These are phyloP conservation scores for Spathaspora sp. DNA, from an alignment of 805 yeast genomes.

Conservation along the genomic window DNA sequence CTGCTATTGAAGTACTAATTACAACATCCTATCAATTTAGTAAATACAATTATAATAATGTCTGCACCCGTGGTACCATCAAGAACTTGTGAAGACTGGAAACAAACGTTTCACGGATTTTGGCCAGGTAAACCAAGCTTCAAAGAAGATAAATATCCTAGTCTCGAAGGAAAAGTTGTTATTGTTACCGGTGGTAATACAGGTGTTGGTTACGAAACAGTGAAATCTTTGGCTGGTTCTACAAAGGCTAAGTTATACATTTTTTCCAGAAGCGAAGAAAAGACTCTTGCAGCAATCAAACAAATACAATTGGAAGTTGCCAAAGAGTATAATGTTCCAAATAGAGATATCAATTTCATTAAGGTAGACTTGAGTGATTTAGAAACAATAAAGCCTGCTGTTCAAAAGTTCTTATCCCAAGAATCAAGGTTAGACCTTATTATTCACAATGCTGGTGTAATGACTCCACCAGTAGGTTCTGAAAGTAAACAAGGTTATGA, in stretches of 20 bases:
- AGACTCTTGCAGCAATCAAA: conserved; percentile 24
- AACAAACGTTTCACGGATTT: conserved; percentile 6
- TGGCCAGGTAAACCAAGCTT: conserved; percentile 8
- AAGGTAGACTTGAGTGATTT: conserved; percentile 37
- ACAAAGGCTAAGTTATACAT: conserved; percentile 32
- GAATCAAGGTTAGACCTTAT: conserved; percentile 17
- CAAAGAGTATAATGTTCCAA: conserved; percentile 9
- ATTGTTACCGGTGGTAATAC: conserved; percentile 38
- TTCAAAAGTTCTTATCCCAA: conserved; percentile 15
- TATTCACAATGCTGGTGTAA: conserved; percentile 25
- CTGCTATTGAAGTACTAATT: too few species aligned
- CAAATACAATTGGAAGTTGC: conserved; percentile 19
- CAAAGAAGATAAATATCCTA: conserved; percentile 19
- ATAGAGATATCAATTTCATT: conserved; percentile 9
- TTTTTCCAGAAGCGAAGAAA: conserved; percentile 31
- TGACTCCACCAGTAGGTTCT: conserved; percentile 18
- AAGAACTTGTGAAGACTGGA: conserved; percentile 4
- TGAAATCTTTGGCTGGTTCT: conserved; percentile 22
- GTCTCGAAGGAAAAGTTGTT: conserved; percentile 33
- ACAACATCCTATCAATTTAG: background rate
- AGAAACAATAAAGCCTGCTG: conserved; percentile 35
- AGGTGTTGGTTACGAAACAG: conserved; percentile 29
- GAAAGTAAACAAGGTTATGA: conserved; percentile 36
- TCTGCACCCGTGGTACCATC: conserved; percentile 2
- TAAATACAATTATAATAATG: background rate